Evolutionary conservation across 352 stramenopile species (phyloP), one percentile per base, ranked within the genome.

Genomic region (Globisporangium sylvaticum): DNA sequence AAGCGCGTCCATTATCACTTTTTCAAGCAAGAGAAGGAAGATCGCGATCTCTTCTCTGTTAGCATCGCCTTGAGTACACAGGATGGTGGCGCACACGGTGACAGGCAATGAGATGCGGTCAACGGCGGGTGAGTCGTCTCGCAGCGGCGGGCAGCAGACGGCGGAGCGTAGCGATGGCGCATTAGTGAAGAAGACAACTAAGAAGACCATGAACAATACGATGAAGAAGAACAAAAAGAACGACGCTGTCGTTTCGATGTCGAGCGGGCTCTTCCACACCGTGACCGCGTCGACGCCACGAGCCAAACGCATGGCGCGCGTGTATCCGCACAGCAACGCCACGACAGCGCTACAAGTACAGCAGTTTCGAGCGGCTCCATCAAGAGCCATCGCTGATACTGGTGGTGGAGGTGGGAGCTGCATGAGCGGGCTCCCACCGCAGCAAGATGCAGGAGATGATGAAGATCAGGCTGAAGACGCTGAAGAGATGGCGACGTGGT

Each of bases 221-320:
- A 46, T 25, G 54, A 59, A 24, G 8, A 29, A 27, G 27, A 42
- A 59, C 27, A 44, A 37, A 15, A 22, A 34, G 29, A 18, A 29
- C 3, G 27, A 44, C 42, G 42, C 42, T 50, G 42, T 22, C 7
- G 42, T 50, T 0, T 18, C 52, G 53, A 32, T 22, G 20, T 22
- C 61, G 24, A 46, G 25, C 14, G 44, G 74, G 32, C 74, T 79
- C 32, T 83, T 75, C 57, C 79, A 89, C 66, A 88, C 81, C 0
- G 79, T 90, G 22, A 84, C 80, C 24, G 73, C 81, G 14, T 82
- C 81, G 3, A 88, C 78, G 14, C 78, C 81, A 22, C 82, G 76
- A 55, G 74, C 74, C 5, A 79, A 78, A 62, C 63, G 74, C 3
- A 65, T 77, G 12, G 69, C 70, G 32, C 66, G 68, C 57, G 59